Base-by-base conservation (phyloP, 2,329 filamentous ascomycete genomes). In the Dothiorella sarmentorum region DNA sequence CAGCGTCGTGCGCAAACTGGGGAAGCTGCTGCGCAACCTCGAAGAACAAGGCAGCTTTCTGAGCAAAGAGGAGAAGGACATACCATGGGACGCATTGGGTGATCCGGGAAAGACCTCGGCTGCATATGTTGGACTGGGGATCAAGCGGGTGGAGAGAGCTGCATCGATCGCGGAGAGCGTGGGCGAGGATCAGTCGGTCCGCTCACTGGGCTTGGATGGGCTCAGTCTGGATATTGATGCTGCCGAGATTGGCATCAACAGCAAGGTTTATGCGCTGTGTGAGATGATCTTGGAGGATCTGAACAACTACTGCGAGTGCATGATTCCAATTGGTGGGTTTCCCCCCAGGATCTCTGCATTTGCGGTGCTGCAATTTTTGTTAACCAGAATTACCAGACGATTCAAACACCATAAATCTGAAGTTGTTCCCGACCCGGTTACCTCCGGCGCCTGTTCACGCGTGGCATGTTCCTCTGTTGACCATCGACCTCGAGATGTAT, bases 241-340 rank as follows among this genome's bases (percentile, higher is more conserved):
- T 7, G 13, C 45, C 9, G 73, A 74, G 33, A 73, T 77, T 11
- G 72, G 75, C 13, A 75, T 61, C 7, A 79, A 65, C 69, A 81
- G 59, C 75, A 80, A 80, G 70, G 81, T 81, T 52, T 87, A 77
- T 76, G 90, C 73, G 78, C 83, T 87, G 3, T 95, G 96, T 68
- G 89, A 93, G 77, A 90, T 89, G 64, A 76, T 99, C 64, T 81
- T 97, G 65, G 91, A 97, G 75, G 92, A 99, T 71, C 71, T 99
- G 65, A 97, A 97, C 70, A 95, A 95, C 67, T 99, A 97, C 69
- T 92, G 90, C 69, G 94, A 99, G 77, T 96, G 92, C 80, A 96
- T 96, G 92, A 96, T 97, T 68, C 92, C 92, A 0, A 93, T 97
- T 63, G 90, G 90, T 92, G 76, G 63, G 83, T 78, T 26, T 22